phyloP scores from a whole-genome alignment of 768 basidiomycete species.

The Rhizopogon vulgaris region DNA sequence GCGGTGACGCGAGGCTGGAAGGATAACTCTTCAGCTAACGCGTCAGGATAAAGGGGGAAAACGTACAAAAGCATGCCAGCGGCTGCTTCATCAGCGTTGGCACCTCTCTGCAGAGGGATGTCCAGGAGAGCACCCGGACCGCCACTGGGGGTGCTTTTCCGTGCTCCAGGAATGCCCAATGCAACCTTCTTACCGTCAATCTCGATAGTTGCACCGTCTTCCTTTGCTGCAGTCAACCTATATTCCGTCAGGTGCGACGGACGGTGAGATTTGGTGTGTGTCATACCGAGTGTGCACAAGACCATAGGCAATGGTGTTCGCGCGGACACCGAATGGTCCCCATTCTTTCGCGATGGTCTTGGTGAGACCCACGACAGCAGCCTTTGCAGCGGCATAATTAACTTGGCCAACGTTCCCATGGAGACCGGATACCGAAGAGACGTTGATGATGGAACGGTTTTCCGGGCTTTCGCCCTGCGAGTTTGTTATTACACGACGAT shows the following conservation, averaged over 20 bases:
- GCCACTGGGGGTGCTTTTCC: conserved; percentile 30
- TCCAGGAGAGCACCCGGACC: conserved; percentile 34
- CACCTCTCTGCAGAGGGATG: conserved; percentile 67
- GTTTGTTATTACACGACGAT: background rate
- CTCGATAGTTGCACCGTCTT: conserved; percentile 67
- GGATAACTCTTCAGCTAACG: background rate
- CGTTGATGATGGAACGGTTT: conserved; percentile 74
- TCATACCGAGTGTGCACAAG: conserved; percentile 67
- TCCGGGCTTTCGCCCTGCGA: conserved; percentile 47
- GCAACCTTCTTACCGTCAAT: conserved; percentile 82
- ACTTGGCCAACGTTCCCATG: conserved; percentile 86
- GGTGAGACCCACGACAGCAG: conserved; percentile 72
- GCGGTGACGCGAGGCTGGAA: conserved; percentile 64
- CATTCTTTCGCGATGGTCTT: conserved; percentile 88
- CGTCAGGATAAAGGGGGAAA: background rate
- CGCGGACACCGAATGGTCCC: conserved; percentile 77
- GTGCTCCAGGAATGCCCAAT: conserved; percentile 66
- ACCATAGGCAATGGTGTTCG: conserved; percentile 77
- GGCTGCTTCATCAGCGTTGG: conserved; percentile 71
- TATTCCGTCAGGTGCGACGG: background rate
- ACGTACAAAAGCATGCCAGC: conserved; percentile 71
- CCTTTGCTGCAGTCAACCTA: conserved; percentile 76
- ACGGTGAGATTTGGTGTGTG: background rate
- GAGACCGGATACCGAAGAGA: conserved; percentile 76
- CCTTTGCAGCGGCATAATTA: conserved; percentile 77